These are phyloP conservation scores for Austroboletus niveus DNA, from an alignment of 1,284 basidiomycete species.

Conservation along the genomic window DNA sequence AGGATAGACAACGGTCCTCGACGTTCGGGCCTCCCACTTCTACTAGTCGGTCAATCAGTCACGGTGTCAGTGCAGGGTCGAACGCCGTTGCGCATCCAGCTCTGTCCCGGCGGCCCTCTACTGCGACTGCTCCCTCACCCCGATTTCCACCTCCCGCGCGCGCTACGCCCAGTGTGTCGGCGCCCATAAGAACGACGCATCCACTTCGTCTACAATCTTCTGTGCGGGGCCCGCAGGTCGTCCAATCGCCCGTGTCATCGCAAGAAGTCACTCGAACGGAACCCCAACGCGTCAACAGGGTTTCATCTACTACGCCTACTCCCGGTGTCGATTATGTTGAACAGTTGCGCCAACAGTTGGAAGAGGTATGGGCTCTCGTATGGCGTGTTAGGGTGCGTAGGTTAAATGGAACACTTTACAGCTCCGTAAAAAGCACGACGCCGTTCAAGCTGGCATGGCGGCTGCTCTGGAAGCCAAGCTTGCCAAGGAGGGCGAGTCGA, in stretches of 20 bases:
- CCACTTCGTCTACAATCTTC: slow-evolving; percentile 16
- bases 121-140: slow-evolving; percentile 6
- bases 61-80: slow-evolving; percentile 2
- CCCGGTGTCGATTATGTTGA: slow-evolving; percentile 8
- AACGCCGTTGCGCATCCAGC: slow-evolving; percentile 4
- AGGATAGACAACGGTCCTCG: slow-evolving; percentile 21
- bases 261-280: slow-evolving; percentile 19
- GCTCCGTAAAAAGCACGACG: slow-evolving; percentile 49
- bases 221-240: slow-evolving; percentile 10
- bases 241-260: slow-evolving; percentile 22
- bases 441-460: slow-evolving; percentile 31
- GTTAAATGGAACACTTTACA: slow-evolving; percentile 28
- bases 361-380: slow-evolving; percentile 41
- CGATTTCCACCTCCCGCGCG: slow-evolving; percentile 11
- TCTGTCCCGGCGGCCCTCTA: slow-evolving; percentile 1
- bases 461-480: slow-evolving; percentile 25
- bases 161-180: slow-evolving; percentile 7
- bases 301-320: slow-evolving; percentile 2
- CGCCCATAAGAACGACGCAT: slow-evolving; percentile 10
- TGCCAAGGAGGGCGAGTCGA: slow-evolving; percentile 33
- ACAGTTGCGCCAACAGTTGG: slow-evolving; percentile 42
- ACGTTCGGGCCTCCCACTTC: slow-evolving; percentile 5
- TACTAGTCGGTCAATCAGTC: background rate
- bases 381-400: slow-evolving; percentile 3
- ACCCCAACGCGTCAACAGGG: slow-evolving; percentile 9